Percentiles rank a stretch among this genome's conserved stretches.
Conservation (phyloP, 2,329 filamentous ascomycete genomes). For the Cercospora zeina region DNA sequence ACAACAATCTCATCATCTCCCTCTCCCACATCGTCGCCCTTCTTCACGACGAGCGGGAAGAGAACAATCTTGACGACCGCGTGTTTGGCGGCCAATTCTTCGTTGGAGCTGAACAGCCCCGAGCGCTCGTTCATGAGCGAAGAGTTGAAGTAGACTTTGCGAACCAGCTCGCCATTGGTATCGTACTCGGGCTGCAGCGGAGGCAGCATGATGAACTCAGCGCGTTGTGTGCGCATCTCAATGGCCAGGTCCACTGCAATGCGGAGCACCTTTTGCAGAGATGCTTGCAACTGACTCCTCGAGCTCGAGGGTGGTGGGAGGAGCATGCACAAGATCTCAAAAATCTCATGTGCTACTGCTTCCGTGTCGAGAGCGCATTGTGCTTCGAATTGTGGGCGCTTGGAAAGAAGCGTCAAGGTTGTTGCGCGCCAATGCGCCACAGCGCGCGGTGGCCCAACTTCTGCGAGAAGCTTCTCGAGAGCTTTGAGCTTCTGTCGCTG, state of each 20-base stretch:
- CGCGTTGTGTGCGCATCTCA: conserved; percentile 95
- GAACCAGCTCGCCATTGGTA: conserved; percentile 81
- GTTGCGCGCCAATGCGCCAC: conserved; percentile 97
- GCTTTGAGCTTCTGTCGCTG: conserved; percentile 97
- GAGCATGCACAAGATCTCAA: conserved; percentile 77
- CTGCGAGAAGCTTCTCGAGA: conserved; percentile 84
- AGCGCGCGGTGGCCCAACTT: conserved; percentile 83
- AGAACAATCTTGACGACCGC: conserved; percentile 87
- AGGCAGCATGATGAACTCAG: conserved; percentile 98
- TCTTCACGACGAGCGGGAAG: conserved; percentile 95
- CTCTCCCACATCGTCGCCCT: conserved; percentile 81
- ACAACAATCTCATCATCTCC: conserved; percentile 95
- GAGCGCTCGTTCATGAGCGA: conserved; percentile 92
- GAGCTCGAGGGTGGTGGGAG: conserved; percentile 82
- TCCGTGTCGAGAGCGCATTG: conserved; percentile 90
- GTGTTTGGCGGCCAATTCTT: conserved; percentile 73
- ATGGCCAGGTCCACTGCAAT: conserved; percentile 88
- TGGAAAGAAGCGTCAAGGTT: conserved; percentile 83
- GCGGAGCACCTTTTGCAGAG: conserved; percentile 81
- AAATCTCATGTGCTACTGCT: conserved; percentile 89
- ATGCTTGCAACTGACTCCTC: conserved; percentile 76
- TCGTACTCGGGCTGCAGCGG: conserved; percentile 94
- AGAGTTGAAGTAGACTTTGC: conserved; percentile 88
- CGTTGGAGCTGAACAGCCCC: conserved; percentile 68
- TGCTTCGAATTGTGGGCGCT: conserved; percentile 73